Base-by-base conservation (phyloP, 1,284 basidiomycete genomes). In the Tetrapyrgos nigripes region DNA sequence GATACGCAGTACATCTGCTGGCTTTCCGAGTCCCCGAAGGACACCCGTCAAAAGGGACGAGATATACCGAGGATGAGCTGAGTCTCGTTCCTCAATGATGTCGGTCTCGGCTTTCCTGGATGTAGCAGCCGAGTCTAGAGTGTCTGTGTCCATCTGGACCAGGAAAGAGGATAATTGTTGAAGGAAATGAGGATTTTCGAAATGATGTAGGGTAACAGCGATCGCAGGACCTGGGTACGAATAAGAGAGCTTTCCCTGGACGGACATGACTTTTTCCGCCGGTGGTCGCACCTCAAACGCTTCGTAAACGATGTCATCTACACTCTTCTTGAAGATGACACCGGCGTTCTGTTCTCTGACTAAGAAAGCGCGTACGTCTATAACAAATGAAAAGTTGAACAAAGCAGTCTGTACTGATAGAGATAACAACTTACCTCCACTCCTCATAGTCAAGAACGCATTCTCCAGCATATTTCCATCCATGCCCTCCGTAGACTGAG, bases 271-370 rank as follows among this genome's bases (percentile, higher is more conserved):
- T 1, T 59, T 62, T 2, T 61, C 65, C 13, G 70, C 4, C 73
- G 58, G 1, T 82, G 76, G 71, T n/a, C 75, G 73, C 10, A 74
- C 74, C 60, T 81, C 77, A 58, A 82, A 83, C 17, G 69, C 66
- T 60, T 83, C 81, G 49, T 79, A 75, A 4, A 68, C 64, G 1
- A 71, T 68, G 2, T 60, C 45, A 0, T 61, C 52, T 3, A 51
- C n/a, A 14, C 55, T 37, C 49, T 70, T 70, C 26, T 78, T 72
- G 24, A 82, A 51, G 11, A 82, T 68, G 5, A 83, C 54, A 13
- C 69, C 77, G 1, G 80, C 76, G 55, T 83, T 83, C 60, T 83
- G 81, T 1, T 71, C 70, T 14, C 72, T 68, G 26, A 82, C 70
- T 14, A 74, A 67, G 31, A 8, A 62, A 2, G 68, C 68, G n/a